phyloP scores from a whole-genome alignment of 805 yeast genomes.

The Zygoascus bituminiphila region DNA sequence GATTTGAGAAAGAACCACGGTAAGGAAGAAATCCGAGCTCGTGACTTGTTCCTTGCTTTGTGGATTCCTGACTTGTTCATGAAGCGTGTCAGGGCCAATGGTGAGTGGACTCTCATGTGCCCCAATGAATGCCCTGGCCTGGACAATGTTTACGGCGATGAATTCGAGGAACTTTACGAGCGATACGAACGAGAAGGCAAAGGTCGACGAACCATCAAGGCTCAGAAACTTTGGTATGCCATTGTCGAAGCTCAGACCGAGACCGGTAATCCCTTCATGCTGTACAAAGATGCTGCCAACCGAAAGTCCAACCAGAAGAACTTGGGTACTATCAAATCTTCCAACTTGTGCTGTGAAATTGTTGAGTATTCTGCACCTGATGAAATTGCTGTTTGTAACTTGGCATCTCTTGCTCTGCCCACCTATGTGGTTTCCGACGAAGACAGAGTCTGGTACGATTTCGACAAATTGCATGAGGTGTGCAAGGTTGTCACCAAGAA shows the following conservation, averaged over 20 bases:
- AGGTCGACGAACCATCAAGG: conserved; percentile 52
- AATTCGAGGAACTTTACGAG: conserved; percentile 59
- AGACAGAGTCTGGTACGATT: conserved; percentile 49
- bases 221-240: conserved; percentile 81
- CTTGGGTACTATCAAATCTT: conserved; percentile 81
- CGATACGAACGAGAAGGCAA: conserved; percentile 61
- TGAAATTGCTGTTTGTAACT: conserved; percentile 89
- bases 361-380: conserved; percentile 79
- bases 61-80: conserved; percentile 94
- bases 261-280: conserved; percentile 88
- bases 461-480: conserved; percentile 59
- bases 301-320: conserved; percentile 78
- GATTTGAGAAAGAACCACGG: conserved; percentile 88
- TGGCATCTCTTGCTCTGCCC: conserved; percentile 88
- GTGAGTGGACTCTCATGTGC: conserved; percentile 79
- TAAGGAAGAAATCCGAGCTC: conserved; percentile 82
- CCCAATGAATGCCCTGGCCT: conserved; percentile 82
- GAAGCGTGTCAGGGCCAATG: conserved; percentile 68
- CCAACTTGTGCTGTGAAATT: conserved; percentile 87
- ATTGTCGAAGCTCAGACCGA: conserved; percentile 85
- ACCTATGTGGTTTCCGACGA: conserved; percentile 47
- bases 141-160: conserved; percentile 69
- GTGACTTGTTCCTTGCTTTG: conserved; percentile 83
- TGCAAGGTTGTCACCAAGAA: conserved; percentile 68
- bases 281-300: conserved; percentile 94